phyloP scores from a whole-genome alignment of 2,329 filamentous ascomycete genomes.

The Colletotrichum paranaense region DNA sequence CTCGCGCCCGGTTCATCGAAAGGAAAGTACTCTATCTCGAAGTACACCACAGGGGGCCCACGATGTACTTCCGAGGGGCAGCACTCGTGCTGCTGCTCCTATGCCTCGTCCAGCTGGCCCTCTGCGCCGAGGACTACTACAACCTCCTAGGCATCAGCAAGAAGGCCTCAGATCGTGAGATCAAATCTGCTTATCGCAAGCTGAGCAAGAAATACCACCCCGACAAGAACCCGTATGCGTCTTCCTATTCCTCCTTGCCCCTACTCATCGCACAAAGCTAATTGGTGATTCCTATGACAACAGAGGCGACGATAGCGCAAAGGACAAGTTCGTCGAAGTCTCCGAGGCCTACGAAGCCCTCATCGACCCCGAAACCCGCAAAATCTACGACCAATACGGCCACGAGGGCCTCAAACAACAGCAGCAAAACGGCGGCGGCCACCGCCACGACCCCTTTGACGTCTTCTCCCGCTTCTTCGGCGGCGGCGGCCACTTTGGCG shows the following conservation, averaged over 20 bases:
- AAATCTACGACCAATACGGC: constrained; percentile 94
- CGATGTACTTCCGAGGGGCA: constrained; percentile 65
- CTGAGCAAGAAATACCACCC: constrained; percentile 97
- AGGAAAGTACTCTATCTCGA: background rate
- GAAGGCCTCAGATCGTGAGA: constrained; percentile 83
- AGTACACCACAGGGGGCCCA: constrained; percentile 38
- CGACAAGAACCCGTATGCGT: constrained; percentile 92
- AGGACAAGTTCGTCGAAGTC: constrained; percentile 92
- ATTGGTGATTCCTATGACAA: background rate
- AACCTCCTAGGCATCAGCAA: constrained; percentile 85
- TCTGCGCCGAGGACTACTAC: constrained; percentile 80
- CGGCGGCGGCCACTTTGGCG: constrained; percentile 84
- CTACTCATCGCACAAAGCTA: background rate
- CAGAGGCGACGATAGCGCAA: constrained; percentile 81
- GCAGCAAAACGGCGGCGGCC: constrained; percentile 71
- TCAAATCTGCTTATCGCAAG: constrained; percentile 92
- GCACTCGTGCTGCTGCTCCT: constrained; percentile 63
- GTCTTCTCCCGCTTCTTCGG: constrained; percentile 98
- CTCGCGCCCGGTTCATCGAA: background rate
- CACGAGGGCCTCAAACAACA: constrained; percentile 91
- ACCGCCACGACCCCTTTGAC: constrained; percentile 89
- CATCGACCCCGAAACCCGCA: constrained; percentile 80
- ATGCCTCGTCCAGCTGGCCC: constrained; percentile 63
- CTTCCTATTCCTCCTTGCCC: background rate
- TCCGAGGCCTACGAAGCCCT: constrained; percentile 96